phyloP scores from a whole-genome alignment of 208 protist genomes.

The Blastocrithidia nonstop region DNA sequence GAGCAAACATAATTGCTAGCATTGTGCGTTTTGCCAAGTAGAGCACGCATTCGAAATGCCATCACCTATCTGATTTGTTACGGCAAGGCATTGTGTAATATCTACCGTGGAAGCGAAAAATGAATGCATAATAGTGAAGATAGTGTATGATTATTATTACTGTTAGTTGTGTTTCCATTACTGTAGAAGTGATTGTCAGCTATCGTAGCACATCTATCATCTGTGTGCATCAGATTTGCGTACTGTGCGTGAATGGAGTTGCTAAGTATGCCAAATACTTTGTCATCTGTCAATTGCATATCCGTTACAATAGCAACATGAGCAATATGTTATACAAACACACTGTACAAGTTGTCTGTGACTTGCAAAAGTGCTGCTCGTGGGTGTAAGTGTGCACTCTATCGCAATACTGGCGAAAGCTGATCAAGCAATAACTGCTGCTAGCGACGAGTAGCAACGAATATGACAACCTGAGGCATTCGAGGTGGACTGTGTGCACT shows the following conservation, averaged over 20 bases:
- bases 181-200: background rate
- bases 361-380: background rate
- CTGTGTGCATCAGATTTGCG: no score
- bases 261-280: no score
- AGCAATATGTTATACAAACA: no score
- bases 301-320: no score
- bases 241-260: no score
- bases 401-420: slow-evolving; percentile 4
- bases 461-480: slow-evolving; percentile 20
- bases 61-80: background rate
- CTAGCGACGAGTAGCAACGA: slow-evolving; percentile 32
- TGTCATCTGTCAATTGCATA: no score
- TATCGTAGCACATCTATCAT: background rate
- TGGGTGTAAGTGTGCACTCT: background rate
- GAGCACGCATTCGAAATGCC: background rate
- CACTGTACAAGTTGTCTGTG: no score
- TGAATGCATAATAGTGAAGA: background rate
- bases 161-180: background rate
- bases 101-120: background rate
- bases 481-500: background rate
- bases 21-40: background rate
- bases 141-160: background rate
- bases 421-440: slow-evolving; percentile 25
- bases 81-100: background rate
- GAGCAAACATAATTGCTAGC: no score